phyloP scores from a whole-genome alignment of 2,329 filamentous ascomycete species.

The Balansia obtecta region DNA sequence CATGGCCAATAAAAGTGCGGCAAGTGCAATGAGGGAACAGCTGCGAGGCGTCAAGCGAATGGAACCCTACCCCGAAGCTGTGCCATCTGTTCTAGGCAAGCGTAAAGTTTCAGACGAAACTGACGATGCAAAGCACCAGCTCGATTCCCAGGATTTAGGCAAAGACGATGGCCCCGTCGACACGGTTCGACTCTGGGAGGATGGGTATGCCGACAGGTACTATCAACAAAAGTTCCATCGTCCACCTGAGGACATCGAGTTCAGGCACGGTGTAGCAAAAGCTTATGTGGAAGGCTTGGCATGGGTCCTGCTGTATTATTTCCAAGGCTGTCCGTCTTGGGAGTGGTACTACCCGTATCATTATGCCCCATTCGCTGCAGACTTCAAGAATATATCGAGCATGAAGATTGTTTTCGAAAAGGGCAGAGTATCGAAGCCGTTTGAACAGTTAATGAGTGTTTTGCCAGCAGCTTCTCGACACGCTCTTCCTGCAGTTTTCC shows the following conservation, averaged over 20 bases:
- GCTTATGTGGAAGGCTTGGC: constrained; percentile 91
- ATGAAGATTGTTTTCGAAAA: constrained; percentile 74
- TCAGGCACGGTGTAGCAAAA: constrained; percentile 76
- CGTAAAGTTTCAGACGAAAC: constrained; percentile 49
- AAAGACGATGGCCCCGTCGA: constrained; percentile 52
- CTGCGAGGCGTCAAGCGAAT: constrained; percentile 38
- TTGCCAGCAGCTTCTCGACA: constrained; percentile 87
- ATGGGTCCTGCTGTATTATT: constrained; percentile 95
- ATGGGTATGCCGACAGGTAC: constrained; percentile 88
- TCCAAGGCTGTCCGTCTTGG: constrained; percentile 96
- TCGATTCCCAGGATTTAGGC: no score
- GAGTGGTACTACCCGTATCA: constrained; percentile 99
- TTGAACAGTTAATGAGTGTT: constrained; percentile 97
- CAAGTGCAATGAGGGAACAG: constrained; percentile 73
- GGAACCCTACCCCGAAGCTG: constrained; percentile 15
- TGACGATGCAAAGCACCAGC: constrained; percentile 4
- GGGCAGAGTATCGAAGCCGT: constrained; percentile 76
- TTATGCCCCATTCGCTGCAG: constrained; percentile 92
- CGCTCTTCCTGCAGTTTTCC: constrained; percentile 78
- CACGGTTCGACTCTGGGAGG: constrained; percentile 84
- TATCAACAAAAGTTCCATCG: constrained; percentile 95
- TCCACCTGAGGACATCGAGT: constrained; percentile 66
- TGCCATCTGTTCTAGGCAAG: constrained; percentile 50
- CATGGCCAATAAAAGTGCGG: constrained; percentile 85
- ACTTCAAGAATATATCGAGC: constrained; percentile 74